phyloP scores from a whole-genome alignment of 2,329 filamentous ascomycete species.

The Lomentospora prolificans region DNA sequence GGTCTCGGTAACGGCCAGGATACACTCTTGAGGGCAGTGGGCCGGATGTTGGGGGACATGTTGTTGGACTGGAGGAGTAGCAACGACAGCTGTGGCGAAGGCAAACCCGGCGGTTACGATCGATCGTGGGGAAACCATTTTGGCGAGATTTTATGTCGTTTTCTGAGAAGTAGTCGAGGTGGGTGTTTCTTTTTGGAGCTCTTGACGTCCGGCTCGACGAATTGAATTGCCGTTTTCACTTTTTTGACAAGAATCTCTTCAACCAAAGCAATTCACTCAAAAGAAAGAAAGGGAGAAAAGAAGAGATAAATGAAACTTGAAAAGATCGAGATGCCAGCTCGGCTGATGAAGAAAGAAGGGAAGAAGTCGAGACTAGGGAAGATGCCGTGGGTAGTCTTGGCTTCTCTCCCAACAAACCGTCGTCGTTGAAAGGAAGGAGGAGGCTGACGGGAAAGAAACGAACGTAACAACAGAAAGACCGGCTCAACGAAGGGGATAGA shows the following conservation, averaged over 20 bases:
- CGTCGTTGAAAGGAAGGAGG: background rate
- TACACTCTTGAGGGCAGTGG: conserved; percentile 5
- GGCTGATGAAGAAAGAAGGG: background rate
- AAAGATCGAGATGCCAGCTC: conserved; percentile 7
- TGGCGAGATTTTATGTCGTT: background rate
- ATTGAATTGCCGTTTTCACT: background rate
- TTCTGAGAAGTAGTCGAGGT: background rate
- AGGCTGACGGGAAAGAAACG: background rate
- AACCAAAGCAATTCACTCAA: background rate
- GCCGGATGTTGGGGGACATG: background rate
- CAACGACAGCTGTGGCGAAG: background rate
- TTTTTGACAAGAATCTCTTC: background rate
- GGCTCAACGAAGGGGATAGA: background rate
- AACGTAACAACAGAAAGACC: conserved; percentile 5
- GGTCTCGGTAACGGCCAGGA: background rate
- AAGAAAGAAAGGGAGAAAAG: background rate
- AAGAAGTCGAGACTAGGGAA: background rate
- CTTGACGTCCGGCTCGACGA: background rate
- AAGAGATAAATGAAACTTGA: background rate
- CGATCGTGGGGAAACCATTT: background rate
- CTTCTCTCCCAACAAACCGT: background rate
- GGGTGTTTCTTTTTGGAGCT: background rate
- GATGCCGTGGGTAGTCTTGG: background rate
- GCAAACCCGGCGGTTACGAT: conserved; percentile 1
- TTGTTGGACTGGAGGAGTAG: background rate